phyloP scores from a whole-genome alignment of 805 yeast genomes.

The Candida fluviatilis region DNA sequence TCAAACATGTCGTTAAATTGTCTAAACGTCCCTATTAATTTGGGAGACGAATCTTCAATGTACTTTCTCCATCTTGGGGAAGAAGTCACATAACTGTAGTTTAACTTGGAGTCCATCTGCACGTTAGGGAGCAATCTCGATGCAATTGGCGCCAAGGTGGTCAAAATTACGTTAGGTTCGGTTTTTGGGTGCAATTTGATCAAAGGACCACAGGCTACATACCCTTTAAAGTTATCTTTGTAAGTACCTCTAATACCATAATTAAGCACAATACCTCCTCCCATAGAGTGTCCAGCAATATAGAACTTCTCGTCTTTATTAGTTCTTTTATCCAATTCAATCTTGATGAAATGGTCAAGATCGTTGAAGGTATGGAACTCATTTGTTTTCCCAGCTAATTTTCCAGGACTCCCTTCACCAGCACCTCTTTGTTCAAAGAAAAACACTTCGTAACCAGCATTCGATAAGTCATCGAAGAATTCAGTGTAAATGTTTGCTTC shows the following conservation, averaged over 20 bases:
- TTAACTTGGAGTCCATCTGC: conserved; percentile 52
- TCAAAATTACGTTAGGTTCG: conserved; percentile 45
- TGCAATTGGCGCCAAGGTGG: conserved; percentile 37
- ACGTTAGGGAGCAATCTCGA: conserved; percentile 42
- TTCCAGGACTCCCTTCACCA: conserved; percentile 58
- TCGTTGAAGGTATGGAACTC: conserved; percentile 56
- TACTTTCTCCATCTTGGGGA: conserved; percentile 45
- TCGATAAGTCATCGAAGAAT: conserved; percentile 49
- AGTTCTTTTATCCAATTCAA: conserved; percentile 32
- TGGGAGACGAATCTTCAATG: conserved; percentile 33
- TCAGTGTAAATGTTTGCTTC: conserved; percentile 45
- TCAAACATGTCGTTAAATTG: conserved; percentile 57
- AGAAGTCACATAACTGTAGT: conserved; percentile 50
- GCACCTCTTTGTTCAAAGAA: conserved; percentile 76
- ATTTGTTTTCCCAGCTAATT: conserved; percentile 50
- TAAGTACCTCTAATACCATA: conserved; percentile 56
- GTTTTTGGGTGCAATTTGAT: conserved; percentile 55
- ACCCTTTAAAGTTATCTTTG: conserved; percentile 42
- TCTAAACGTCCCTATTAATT: conserved; percentile 50
- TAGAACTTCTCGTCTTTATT: conserved; percentile 38
- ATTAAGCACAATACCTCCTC: conserved; percentile 68
- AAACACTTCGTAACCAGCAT: conserved; percentile 58
- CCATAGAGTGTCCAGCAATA: conserved; percentile 75
- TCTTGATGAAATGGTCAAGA: conserved; percentile 52
- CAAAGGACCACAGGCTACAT: conserved; percentile 57